Percentiles rank a stretch among this genome's conserved stretches.
Evolutionary conservation across 306 rosid species (phyloP).

Genomic region (Medicago truncatula): MtrunA17r5.0-ANR NC_053049.1:14598501-14599000

Average conservation of each 20-base stretch:
- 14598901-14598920: conserved; percentile 86
- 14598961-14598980: conserved; percentile 55
- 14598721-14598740: neutral
- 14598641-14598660: too few relatives aligned
- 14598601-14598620: neutral
- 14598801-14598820: neutral
- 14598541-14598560: conserved; percentile 22
- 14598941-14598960: conserved; percentile 68
- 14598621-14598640: neutral
- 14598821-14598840: conserved; percentile 33
- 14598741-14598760: neutral
- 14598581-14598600: conserved; percentile 12
- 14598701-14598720: neutral
- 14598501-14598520: neutral
- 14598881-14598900: conserved; percentile 72
- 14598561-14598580: conserved; percentile 8
- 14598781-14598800: neutral
- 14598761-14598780: neutral
- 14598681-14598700: neutral
- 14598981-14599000: conserved; percentile 68
- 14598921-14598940: conserved; percentile 65
- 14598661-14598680: neutral
- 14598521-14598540: conserved; percentile 4
- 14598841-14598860: conserved; percentile 47
- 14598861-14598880: conserved; percentile 72